phyloP scores from a whole-genome alignment of 2,329 filamentous ascomycete species.

The Raffaelea deltoideospora region DNA sequence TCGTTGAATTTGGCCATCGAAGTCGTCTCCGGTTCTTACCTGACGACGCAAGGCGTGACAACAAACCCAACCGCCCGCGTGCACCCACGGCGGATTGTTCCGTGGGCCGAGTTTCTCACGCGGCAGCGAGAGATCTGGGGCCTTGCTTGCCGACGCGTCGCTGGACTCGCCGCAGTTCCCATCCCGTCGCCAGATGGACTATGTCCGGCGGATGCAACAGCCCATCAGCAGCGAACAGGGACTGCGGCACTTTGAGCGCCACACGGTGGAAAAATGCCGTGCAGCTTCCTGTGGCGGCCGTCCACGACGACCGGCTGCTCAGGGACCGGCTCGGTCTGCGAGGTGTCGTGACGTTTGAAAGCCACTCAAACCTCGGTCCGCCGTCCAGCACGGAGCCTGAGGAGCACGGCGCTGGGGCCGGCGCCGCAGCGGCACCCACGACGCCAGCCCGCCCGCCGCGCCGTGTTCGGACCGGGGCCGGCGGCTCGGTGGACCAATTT shows the following conservation, averaged over 20 bases:
- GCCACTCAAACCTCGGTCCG: slow-evolving; percentile 18
- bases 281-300: slow-evolving; percentile 15
- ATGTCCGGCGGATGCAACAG: slow-evolving; percentile 14
- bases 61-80: slow-evolving; percentile 18
- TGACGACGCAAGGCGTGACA: slow-evolving; percentile 13
- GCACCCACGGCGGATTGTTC: slow-evolving; percentile 20
- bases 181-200: slow-evolving; percentile 18
- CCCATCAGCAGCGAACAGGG: slow-evolving; percentile 20
- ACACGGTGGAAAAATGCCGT: slow-evolving; percentile 21
- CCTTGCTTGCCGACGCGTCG: slow-evolving; percentile 9
- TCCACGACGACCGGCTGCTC: slow-evolving; percentile 14
- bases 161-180: slow-evolving; percentile 16
- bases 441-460: slow-evolving; percentile 5
- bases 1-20: neutral
- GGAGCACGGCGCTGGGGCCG: slow-evolving; percentile 3
- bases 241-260: slow-evolving; percentile 19
- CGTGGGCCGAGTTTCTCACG: slow-evolving; percentile 18
- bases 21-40: neutral
- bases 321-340: slow-evolving; percentile 15
- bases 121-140: slow-evolving; percentile 18
- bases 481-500: slow-evolving; percentile 18
- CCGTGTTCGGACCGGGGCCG: slow-evolving; percentile 13
- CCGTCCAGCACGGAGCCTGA: slow-evolving; percentile 5
- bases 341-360: slow-evolving; percentile 21
- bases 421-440: neutral